Conservation (phyloP, 179 eudicot species). For the Beta lomatogona region DNA sequence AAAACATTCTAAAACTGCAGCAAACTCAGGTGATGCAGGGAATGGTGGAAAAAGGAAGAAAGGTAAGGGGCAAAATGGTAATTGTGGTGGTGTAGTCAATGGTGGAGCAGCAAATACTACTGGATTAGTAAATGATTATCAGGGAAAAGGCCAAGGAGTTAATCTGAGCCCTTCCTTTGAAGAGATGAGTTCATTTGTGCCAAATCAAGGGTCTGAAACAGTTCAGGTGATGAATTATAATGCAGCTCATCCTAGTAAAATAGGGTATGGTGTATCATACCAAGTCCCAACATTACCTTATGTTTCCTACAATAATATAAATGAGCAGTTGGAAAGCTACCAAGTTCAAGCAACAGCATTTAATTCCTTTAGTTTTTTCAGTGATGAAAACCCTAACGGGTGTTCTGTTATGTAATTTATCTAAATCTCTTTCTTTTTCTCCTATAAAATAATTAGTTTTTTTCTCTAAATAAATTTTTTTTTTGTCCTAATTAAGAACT, state of each 20-base stretch:
- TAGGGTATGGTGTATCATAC: conserved; percentile 35
- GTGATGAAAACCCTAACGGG: conserved; percentile 70
- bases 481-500: neutral
- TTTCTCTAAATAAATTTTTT: neutral
- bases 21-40: conserved; percentile 21
- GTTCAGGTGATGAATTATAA: conserved; percentile 49
- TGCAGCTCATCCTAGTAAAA: conserved; percentile 41
- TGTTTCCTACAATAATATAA: conserved; percentile 24
- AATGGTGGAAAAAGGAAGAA: conserved; percentile 52
- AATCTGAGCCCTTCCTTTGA: conserved; percentile 44
- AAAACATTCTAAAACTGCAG: conserved; percentile 17
- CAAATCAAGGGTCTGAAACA: conserved; percentile 32
- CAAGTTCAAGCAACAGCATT: conserved; percentile 31
- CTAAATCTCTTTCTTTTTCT: neutral
- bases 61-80: conserved; percentile 43
- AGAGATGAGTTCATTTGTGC: conserved; percentile 20
- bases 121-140: conserved; percentile 27
- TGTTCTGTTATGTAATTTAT: conserved; percentile 57
- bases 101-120: conserved; percentile 32
- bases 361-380: conserved; percentile 52
- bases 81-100: conserved; percentile 14
- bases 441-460: neutral
- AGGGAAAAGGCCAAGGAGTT: conserved; percentile 30
- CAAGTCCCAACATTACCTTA: conserved; percentile 46
- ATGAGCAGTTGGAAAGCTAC: conserved; percentile 28